Evolutionary conservation across 176 grass and related monocot species (phyloP), one percentile per base, ranked within the genome.

Genomic region (Cenchrus purpureus): DNA sequence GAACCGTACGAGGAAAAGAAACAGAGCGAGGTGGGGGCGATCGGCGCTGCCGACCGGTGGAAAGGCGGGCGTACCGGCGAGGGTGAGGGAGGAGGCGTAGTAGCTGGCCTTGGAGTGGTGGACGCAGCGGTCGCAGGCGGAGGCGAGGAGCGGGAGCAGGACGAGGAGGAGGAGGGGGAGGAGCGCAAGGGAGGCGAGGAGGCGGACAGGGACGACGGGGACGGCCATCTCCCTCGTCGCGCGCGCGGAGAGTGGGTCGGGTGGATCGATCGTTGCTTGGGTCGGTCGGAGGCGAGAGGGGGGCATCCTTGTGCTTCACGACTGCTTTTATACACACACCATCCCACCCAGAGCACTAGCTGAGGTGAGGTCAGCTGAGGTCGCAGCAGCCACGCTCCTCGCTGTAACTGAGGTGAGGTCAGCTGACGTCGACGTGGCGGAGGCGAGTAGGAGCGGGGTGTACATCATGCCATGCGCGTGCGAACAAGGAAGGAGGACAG

Each of bases 41-140:
- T 43, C 31, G 17, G 5, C 37, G 31, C 10, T 12, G 50, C 12
- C 12, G 50, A 2, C 12, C 37, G 37, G 10, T 13, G 50, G 48
- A 50, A 3, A 10, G 45, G 3, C 37, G 37, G 2, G 32, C 32
- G 5, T 78, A 95, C 96, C 90, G 20, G 93, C 37, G 71, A 92
- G 86, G 61, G 90, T 72, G 29, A 91, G 86, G 0, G 88, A 59
- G n/a, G 91, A 92, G 55, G 90, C 74, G 86, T 86, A 88, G 77
- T 67, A 89, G 55, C 78, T 25, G 40, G 90, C 89, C 74, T 83
- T 91, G 59, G 91, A 82, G 51, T 16, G 90, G 68, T 83, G 90
- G 42, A 91, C 86, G 73, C 93, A 96, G 73, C 97, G 84, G 82
- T 99, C 93, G 32, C 93, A 95, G 75, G 86, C 93, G 44, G 90